Evolutionary conservation across 129 eudicot genomes (phyloP).

Genomic region (Saposhnikovia divaricata): DNA sequence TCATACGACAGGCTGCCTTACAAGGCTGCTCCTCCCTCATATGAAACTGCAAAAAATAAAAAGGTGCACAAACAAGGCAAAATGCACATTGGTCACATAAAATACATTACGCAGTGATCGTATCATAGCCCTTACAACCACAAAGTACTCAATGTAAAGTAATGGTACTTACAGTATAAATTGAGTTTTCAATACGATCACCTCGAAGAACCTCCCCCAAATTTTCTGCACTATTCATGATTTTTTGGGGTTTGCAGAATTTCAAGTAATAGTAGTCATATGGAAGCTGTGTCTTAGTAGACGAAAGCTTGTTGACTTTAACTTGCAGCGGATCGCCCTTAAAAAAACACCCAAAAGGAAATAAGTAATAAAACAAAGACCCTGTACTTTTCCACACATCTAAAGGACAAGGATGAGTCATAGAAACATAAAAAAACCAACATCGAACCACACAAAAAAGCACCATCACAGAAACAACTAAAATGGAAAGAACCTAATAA

Average conservation of each 20-base stretch:
- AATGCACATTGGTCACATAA: not conserved
- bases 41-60: slow-evolving; percentile 37
- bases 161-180: slow-evolving; percentile 54
- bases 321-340: slow-evolving; percentile 94
- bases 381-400: too few relatives aligned
- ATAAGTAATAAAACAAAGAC: not conserved
- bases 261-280: slow-evolving; percentile 90
- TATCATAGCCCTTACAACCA: slow-evolving; percentile 1
- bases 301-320: slow-evolving; percentile 95
- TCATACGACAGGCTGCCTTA: slow-evolving; percentile 65
- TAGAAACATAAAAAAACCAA: not conserved
- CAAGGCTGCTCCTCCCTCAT: slow-evolving; percentile 89
- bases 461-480: not conserved
- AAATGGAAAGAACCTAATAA: not conserved
- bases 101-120: not conserved
- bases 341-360: slow-evolving; percentile 1
- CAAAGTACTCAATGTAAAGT: not conserved
- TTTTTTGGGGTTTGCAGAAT: slow-evolving; percentile 71
- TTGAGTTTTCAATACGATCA: slow-evolving; percentile 94
- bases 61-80: slow-evolving; percentile 1
- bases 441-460: not conserved
- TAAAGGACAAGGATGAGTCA: too few relatives aligned
- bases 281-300: slow-evolving; percentile 95
- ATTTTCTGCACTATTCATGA: slow-evolving; percentile 79
- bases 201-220: slow-evolving; percentile 98